Evolutionary conservation across 192 early-diverging fungal species (phyloP).

Genomic region (Allomyces arbusculus): DNA sequence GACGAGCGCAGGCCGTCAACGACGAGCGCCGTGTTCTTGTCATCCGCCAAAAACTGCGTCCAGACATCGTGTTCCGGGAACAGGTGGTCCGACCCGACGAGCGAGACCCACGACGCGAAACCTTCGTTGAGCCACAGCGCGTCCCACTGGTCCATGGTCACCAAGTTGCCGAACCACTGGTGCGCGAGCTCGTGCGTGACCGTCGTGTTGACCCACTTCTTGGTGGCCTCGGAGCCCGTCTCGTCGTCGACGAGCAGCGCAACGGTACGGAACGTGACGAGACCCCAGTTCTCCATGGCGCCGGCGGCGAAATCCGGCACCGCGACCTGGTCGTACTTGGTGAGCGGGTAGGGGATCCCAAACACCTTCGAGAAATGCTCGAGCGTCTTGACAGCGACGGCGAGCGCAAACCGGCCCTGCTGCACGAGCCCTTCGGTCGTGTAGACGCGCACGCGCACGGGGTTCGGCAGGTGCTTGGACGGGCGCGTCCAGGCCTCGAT

Average conservation of each 20-base stretch:
- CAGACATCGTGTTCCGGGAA: conserved; percentile 92
- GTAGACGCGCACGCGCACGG: conserved; percentile 69
- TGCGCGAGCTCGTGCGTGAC: conserved; percentile 76
- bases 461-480: conserved; percentile 39
- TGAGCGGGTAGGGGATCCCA: conserved; percentile 73
- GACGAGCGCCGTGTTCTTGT: conserved; percentile 49
- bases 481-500: conserved; percentile 59
- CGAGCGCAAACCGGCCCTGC: conserved; percentile 64
- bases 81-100: conserved; percentile 63
- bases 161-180: conserved; percentile 89
- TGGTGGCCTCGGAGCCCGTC: conserved; percentile 45
- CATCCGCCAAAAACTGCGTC: conserved; percentile 63
- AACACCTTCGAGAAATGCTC: conserved; percentile 77
- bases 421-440: conserved; percentile 54
- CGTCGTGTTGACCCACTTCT: conserved; percentile 70
- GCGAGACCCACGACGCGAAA: conserved; percentile 91
- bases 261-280: conserved; percentile 75
- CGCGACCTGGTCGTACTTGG: conserved; percentile 73
- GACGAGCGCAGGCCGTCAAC: conserved; percentile 68
- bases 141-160: conserved; percentile 93
- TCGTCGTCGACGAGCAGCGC: conserved; percentile 70
- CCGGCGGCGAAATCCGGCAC: conserved; percentile 83
- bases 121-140: conserved; percentile 93
- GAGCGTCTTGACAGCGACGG: conserved; percentile 48
- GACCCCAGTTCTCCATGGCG: conserved; percentile 96